phyloP scores from a whole-genome alignment of 2,329 filamentous ascomycete genomes.

The Xylaria sp. region DNA sequence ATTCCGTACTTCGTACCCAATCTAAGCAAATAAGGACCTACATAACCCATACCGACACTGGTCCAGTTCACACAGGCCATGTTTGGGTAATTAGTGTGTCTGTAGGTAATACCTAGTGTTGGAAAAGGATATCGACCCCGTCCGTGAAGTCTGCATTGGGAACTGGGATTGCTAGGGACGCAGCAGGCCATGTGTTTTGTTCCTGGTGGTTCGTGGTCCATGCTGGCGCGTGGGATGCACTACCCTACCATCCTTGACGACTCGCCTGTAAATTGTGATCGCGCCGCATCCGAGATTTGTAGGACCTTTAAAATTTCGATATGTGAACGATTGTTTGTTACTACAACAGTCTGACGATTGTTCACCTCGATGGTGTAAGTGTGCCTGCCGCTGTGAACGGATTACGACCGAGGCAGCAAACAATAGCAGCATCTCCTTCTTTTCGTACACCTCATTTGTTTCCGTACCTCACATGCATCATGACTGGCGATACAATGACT shows the following conservation, averaged over 20 bases:
- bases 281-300: no score
- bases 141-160: background rate
- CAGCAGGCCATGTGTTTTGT: background rate
- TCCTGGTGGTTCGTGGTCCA: constrained; percentile 1
- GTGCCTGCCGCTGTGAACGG: no score
- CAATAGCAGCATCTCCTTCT: background rate
- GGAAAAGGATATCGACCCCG: background rate
- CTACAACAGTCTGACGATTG: background rate
- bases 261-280: background rate
- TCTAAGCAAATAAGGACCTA: background rate
- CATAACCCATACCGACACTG: no score
- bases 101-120: background rate
- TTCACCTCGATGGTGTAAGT: no score
- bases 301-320: no score
- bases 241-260: background rate
- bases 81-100: background rate
- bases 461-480: constrained; percentile 8
- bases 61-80: no score
- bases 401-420: no score
- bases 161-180: background rate
- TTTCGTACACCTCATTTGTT: background rate
- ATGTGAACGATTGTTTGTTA: no score
- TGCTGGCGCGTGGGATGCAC: constrained; percentile 5
- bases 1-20: background rate
- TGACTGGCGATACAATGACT: constrained; percentile 10